Evolutionary conservation across 2,329 filamentous ascomycete species (phyloP).

Genomic region (Alternaria brassicae): DNA sequence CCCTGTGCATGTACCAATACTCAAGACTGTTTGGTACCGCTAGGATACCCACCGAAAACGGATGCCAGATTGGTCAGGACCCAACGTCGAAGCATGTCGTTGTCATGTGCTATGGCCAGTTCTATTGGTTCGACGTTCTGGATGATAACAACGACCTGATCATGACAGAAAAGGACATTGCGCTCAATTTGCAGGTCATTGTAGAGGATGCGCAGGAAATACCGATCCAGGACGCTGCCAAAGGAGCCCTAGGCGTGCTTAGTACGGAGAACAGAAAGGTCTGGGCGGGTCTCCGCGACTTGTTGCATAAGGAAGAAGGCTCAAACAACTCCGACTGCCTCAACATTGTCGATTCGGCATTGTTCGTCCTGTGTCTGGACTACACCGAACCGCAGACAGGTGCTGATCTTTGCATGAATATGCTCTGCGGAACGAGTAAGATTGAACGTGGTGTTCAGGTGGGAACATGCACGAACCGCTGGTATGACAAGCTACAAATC

Average conservation of each 20-base stretch:
- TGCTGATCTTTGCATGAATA: conserved; percentile 92
- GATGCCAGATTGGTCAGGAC: conserved; percentile 95
- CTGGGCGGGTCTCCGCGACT: conserved; percentile 90
- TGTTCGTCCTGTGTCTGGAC: conserved; percentile 92
- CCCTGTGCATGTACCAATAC: conserved; percentile 98
- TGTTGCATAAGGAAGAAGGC: conserved; percentile 81
- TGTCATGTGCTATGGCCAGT: conserved; percentile 91
- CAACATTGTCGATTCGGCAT: conserved; percentile 91
- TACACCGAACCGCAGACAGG: conserved; percentile 84
- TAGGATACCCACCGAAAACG: conserved; percentile 89
- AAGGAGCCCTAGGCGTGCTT: conserved; percentile 88
- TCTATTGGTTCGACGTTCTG: conserved; percentile 98
- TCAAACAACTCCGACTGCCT: conserved; percentile 97
- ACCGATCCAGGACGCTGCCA: conserved; percentile 93
- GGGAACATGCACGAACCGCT: conserved; percentile 95
- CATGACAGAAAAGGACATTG: conserved; percentile 94
- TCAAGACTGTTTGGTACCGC: conserved; percentile 94
- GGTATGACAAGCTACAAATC: conserved; percentile 99
- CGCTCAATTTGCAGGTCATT: conserved; percentile 89
- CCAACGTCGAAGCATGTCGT: conserved; percentile 92
- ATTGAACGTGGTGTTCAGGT: conserved; percentile 94
- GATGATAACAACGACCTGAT: conserved; percentile 94
- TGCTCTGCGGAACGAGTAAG: conserved; percentile 94
- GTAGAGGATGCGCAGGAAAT: conserved; percentile 88
- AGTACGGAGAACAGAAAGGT: conserved; percentile 96